Conservation (phyloP, 345 rosid genomes). For the Euphorbia lathyris region DNA sequence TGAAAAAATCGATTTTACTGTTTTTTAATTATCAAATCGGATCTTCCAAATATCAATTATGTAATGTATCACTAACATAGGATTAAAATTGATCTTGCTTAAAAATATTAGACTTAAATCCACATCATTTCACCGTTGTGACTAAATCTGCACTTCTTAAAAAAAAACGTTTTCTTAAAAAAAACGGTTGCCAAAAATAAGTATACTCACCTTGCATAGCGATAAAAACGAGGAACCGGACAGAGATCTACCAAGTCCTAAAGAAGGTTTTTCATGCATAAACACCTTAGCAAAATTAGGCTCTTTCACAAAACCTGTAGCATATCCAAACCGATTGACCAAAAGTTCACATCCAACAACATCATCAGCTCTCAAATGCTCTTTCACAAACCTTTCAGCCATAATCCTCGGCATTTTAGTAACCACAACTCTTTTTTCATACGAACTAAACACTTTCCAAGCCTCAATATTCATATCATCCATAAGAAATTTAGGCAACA, state of each 20-base stretch:
- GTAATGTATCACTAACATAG: too few relatives aligned
- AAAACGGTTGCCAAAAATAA: too few relatives aligned
- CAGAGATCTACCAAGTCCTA: constrained; percentile 45
- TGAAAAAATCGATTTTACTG: too few relatives aligned
- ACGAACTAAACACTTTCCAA: constrained; percentile 61
- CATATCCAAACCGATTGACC: constrained; percentile 63
- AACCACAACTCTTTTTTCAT: constrained; percentile 62
- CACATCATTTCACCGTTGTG: too few relatives aligned
- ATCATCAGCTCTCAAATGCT: constrained; percentile 70
- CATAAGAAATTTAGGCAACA: constrained; percentile 78
- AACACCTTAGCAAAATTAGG: constrained; percentile 39
- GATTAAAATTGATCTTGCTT: too few relatives aligned
- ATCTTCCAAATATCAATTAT: too few relatives aligned
- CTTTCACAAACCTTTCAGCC: constrained; percentile 79
- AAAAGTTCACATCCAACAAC: constrained; percentile 67
- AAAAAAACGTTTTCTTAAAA: too few relatives aligned
- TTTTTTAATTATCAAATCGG: too few relatives aligned
- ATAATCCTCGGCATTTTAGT: constrained; percentile 67
- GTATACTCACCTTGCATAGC: constrained; percentile 55
- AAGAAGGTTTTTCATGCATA: constrained; percentile 41
- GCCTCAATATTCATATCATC: constrained; percentile 69
- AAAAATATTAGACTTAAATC: too few relatives aligned
- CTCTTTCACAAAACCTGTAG: constrained; percentile 49
- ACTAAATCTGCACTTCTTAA: too few relatives aligned
- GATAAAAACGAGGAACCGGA: constrained; percentile 43